Evolutionary conservation across 768 basidiomycete genomes (phyloP), one percentile per base, ranked within the genome.

Genomic region (Tubosaeta sp.): DNA sequence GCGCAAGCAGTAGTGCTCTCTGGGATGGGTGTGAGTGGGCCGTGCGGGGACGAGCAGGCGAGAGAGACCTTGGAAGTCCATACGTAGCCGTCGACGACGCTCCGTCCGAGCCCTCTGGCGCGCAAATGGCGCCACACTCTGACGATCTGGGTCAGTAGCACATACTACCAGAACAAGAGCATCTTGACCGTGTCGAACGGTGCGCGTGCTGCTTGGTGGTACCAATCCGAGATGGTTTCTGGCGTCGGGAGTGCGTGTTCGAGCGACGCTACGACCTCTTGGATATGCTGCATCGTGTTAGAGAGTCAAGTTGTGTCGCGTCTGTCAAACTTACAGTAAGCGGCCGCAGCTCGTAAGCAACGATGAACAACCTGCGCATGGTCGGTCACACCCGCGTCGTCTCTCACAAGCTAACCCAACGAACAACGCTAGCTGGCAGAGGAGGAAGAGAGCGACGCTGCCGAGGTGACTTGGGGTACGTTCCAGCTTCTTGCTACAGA

Each of bases 401-500:
- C n/a, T n/a, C 13, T 43, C 37, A 38, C 19, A 22, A 43, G 17
- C 38, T 46, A 35, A 44, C 41, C 26, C 7, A 31, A n/a, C 5
- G 52, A 49, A 43, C 42, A 26, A 12, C 8, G 31, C 50, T 63
- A 90, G 88, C 73, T 91, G 59, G 79, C 83, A 60, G 82, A 83
- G 52, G 82, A 88, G 60, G 88, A 91, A 52, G 91, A 91, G 70
- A 77, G 71, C 47, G 85, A 88, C 54, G 76, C 77, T 16, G 79
- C 81, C 19, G 88, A 92, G 66, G 90, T 93, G 45, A 89, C 88
- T 33, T 91, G 89, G 90, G 90, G 90, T 89, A 54, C 55, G 77
- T 22, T 69, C 31, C 17, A n/a, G 14, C 27, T 17, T 6, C 14
- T 2, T n/a, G 22, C 26, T 48, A 32, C 5, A 53, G 59, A 52